These are phyloP conservation scores for Suillus decipiens DNA, from an alignment of 768 basidiomycete species.

Conservation along the genomic window DNA sequence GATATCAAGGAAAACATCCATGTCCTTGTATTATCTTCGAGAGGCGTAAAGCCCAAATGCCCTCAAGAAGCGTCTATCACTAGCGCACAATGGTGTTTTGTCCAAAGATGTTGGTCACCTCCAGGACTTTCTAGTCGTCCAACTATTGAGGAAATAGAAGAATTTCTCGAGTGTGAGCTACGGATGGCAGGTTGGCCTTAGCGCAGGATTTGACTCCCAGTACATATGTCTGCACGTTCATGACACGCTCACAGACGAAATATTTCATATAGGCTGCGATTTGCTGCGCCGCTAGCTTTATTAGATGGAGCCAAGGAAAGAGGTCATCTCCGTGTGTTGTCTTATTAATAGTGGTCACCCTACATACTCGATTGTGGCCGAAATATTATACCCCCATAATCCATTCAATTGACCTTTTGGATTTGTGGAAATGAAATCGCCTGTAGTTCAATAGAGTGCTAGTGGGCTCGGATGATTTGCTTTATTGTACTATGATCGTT, in stretches of 20 bases:
- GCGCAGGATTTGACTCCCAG: not conserved
- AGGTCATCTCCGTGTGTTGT: not conserved
- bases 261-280: not conserved
- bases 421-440: not conserved
- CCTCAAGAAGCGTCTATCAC: not conserved
- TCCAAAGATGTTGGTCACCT: conserved; percentile 13
- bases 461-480: too few species aligned
- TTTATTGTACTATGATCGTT: not conserved
- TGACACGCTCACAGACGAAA: not conserved
- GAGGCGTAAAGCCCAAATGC: not conserved
- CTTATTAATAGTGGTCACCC: not conserved
- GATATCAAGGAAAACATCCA: not conserved
- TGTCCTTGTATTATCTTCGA: conserved; percentile 5
- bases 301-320: not conserved
- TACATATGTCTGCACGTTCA: not conserved
- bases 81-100: conserved; percentile 6
- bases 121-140: conserved; percentile 1
- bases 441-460: not conserved
- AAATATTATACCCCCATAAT: not conserved
- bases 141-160: conserved; percentile 8
- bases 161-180: conserved; percentile 4
- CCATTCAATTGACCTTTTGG: not conserved
- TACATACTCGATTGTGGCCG: not conserved
- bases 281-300: not conserved
- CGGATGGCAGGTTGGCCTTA: not conserved